Evolutionary conservation across 148 eudicot species (phyloP), one percentile per base, ranked within the genome.

Genomic region (Heliosperma pusillum): DNA sequence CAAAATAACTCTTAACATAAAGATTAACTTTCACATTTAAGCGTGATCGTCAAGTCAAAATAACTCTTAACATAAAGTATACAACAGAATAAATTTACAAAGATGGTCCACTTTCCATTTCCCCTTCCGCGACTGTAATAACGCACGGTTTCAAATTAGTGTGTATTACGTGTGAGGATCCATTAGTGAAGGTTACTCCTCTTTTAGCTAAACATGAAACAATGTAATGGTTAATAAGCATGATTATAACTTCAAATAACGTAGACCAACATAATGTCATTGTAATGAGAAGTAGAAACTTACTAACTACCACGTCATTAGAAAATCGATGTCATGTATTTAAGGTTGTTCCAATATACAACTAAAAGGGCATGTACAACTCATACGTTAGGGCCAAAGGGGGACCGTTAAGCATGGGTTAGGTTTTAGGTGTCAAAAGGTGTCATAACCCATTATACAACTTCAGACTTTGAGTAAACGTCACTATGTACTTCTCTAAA

Each of bases 291-390:
- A 68, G 55, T 40, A 61, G 52, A 44, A 72, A 62, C 40, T 44
- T 25, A 42, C 42, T 1, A 63, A n/a, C 42, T 16, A 62, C 9
- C 44, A 75, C 25, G 24, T 29, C 45, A 53, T 50, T 65, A 27
- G 12, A 16, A 57, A 66, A 20, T 13, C 30, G 65, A 29, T 47
- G 71, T 53, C 64, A 69, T 55, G 16, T 75, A 40, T 55, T 67
- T 67, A 21, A 76, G 78, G 78, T 55, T 67, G 64, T 25, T 10
- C 63, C 52, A 76, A 75, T 66, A 75, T 66, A 30, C 71, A 75
- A 45, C 26, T 63, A 74, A 12, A 29, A 72, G 29, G 27, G 55
- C 15, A 56, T 26, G n/a, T 21, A 74, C 69, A 74, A 30, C 75
- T 72, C 76, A 44, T 62, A 9, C 13, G 17, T 29, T 47, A 47